Evolutionary conservation across 169 alveolate species (phyloP).

Genomic region (Cryptosporidium baileyi): DNA sequence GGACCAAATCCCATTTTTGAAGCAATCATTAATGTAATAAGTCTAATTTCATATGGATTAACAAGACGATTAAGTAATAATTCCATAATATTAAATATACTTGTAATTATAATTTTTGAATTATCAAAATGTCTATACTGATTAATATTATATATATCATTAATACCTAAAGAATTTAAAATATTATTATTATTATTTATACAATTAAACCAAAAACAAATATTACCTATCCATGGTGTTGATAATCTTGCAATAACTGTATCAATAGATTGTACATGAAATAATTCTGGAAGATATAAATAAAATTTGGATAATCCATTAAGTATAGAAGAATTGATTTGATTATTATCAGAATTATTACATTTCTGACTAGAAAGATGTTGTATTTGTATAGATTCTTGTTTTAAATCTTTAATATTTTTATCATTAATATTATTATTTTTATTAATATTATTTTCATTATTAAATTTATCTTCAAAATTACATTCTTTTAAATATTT

Average conservation of each 20-base stretch:
- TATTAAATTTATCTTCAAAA: background rate
- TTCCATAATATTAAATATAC: constrained; percentile 22
- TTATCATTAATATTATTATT: background rate
- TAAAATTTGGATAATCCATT: constrained; percentile 3
- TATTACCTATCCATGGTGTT: constrained; percentile 51
- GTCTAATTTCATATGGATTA: constrained; percentile 49
- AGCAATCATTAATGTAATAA: constrained; percentile 8
- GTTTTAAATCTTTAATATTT: background rate
- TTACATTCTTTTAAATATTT: background rate
- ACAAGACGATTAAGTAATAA: background rate
- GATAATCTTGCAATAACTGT: constrained; percentile 28
- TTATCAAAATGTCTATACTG: constrained; percentile 16
- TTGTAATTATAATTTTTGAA: constrained; percentile 3
- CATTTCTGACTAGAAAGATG: background rate
- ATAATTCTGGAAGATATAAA: constrained; percentile 47
- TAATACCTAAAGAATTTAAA: constrained; percentile 1
- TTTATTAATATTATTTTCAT: background rate
- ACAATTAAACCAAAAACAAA: constrained; percentile 4
- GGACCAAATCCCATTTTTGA: constrained; percentile 67
- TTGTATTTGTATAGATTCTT: background rate
- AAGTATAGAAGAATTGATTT: background rate
- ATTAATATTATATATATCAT: background rate
- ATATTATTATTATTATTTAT: background rate
- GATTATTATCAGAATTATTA: too few relatives aligned
- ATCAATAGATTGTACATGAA: constrained; percentile 22